Conservation (phyloP, 495 filamentous ascomycete genomes). For the Aspergillus wentii region DNA sequence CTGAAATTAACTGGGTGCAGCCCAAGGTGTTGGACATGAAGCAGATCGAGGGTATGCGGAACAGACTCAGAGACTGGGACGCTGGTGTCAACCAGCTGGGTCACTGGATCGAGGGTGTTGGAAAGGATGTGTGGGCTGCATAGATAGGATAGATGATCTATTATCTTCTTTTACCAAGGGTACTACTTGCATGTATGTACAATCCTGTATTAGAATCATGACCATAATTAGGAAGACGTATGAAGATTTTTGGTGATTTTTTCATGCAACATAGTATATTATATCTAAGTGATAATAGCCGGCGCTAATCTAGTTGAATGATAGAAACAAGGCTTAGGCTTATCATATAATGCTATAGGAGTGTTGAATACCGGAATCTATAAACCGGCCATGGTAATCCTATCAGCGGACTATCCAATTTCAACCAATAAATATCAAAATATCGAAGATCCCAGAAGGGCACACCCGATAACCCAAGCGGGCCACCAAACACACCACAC, state of each 20-base stretch:
- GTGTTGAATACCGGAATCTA: too few species aligned
- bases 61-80: conserved; percentile 87
- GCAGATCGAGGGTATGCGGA: conserved; percentile 93
- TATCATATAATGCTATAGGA: too few species aligned
- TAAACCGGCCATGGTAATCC: too few species aligned
- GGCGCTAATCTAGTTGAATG: too few species aligned
- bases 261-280: too few species aligned
- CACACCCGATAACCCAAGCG: conserved; percentile 71
- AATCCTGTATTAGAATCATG: conserved; percentile 13
- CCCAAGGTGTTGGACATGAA: conserved; percentile 93
- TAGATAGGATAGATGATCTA: conserved; percentile 37
- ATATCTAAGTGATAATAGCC: too few species aligned
- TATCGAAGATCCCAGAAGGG: conserved; percentile 41
- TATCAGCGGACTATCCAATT: too few species aligned
- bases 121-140: conserved; percentile 87
- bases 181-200: conserved; percentile 14
- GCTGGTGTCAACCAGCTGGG: conserved; percentile 89
- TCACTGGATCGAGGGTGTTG: conserved; percentile 87
- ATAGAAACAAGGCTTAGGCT: too few species aligned
- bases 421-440: conserved; percentile 16
- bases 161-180: conserved; percentile 19
- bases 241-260: too few species aligned
- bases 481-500: conserved; percentile 99
- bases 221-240: conserved; percentile 9
- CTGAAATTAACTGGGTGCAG: conserved; percentile 97